Evolutionary conservation across 2,329 filamentous ascomycete genomes (phyloP).

Genomic region (Zasmidium angulare): DNA sequence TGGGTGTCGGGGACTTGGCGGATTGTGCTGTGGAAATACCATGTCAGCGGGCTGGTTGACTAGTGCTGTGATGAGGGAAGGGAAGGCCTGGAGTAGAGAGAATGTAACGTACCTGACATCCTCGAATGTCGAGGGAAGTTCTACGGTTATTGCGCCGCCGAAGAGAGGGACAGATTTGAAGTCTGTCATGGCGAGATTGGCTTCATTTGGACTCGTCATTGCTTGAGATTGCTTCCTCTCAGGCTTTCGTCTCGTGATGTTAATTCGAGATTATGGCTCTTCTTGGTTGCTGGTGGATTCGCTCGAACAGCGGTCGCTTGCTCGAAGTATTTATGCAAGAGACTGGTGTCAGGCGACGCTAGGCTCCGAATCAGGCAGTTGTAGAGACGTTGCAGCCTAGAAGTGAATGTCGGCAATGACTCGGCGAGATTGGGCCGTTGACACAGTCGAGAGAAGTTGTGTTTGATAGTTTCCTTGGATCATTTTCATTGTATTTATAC

Average conservation of each 20-base stretch:
- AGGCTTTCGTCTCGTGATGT: no score
- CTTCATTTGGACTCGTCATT: no score
- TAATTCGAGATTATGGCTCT: no score
- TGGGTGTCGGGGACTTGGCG: constrained; percentile 82
- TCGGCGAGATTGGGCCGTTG: no score
- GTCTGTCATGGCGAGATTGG: no score
- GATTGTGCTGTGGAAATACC: constrained; percentile 56
- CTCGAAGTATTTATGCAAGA: constrained; percentile 1
- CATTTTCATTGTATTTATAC: constrained; percentile 14
- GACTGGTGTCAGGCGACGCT: constrained; percentile 15
- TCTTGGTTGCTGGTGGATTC: no score
- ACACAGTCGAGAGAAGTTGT: no score
- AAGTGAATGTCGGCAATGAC: not conserved
- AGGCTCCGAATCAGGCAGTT: constrained; percentile 18
- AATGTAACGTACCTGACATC: constrained; percentile 65
- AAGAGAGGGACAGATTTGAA: constrained; percentile 51
- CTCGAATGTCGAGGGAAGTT: constrained; percentile 66
- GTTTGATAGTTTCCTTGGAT: no score
- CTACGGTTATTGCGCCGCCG: constrained; percentile 69
- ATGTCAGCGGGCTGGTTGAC: not conserved
- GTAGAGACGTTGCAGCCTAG: constrained; percentile 2
- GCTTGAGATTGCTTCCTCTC: no score
- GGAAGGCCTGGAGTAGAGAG: constrained; percentile 4
- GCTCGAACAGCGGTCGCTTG: not conserved
- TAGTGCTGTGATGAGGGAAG: not conserved